Conservation (phyloP, 176 grass and related monocot species). For the Pontederia paniculata region DNA sequence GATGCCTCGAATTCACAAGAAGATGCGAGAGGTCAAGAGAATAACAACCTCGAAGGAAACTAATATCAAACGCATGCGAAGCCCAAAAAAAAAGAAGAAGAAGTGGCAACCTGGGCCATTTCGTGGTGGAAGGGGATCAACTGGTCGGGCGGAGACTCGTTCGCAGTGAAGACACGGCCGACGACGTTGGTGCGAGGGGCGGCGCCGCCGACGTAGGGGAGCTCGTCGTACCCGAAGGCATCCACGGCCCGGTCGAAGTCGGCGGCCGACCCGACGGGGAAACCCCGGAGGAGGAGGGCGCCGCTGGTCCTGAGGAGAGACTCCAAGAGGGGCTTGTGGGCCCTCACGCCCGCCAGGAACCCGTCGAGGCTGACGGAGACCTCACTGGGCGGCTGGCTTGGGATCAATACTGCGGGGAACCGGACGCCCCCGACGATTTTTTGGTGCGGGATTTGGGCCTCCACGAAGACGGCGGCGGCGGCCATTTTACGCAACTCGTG, state of each 20-base stretch:
- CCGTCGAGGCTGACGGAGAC: background rate
- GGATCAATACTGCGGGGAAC: constrained; percentile 66
- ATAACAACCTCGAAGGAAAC: too few species aligned
- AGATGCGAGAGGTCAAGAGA: too few species aligned
- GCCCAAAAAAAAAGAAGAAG: background rate
- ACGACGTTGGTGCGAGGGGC: constrained; percentile 83
- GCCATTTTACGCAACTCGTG: constrained; percentile 16
- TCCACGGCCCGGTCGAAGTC: constrained; percentile 67
- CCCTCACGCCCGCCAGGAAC: constrained; percentile 35
- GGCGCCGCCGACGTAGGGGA: constrained; percentile 81
- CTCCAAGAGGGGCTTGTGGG: constrained; percentile 43
- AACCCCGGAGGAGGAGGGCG: constrained; percentile 66
- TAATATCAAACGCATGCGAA: too few species aligned
- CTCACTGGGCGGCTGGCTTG: background rate
- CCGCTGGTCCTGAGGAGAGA: constrained; percentile 53
- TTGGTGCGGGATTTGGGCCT: constrained; percentile 41
- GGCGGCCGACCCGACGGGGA: constrained; percentile 30
- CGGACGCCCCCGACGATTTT: constrained; percentile 43
- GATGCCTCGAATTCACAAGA: too few species aligned
- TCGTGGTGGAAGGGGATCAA: constrained; percentile 97
- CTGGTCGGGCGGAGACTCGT: constrained; percentile 93
- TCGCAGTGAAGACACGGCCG: constrained; percentile 82
- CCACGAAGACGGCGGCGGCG: constrained; percentile 33
- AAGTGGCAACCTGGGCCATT: constrained; percentile 71
- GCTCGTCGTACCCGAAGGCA: constrained; percentile 80